Base-by-base conservation (phyloP, 805 yeast species). In the Kodamaea nitidulidarum region DNA sequence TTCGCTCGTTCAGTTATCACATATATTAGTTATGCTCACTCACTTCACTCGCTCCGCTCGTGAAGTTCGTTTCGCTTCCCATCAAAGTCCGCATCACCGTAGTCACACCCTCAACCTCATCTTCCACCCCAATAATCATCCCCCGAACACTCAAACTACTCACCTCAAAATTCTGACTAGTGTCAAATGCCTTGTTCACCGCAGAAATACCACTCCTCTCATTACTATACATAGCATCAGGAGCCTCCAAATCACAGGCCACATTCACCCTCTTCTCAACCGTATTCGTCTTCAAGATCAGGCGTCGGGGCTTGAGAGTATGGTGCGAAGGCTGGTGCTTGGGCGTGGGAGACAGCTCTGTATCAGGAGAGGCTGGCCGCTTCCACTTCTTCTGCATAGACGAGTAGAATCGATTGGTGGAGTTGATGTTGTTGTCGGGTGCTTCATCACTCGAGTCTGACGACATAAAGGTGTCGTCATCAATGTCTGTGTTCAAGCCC, bases 311-410 rank as follows among this genome's bases (percentile, higher is more conserved):
- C 46, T 65, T 60, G 26, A 68, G 49, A 2, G 54, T 59, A 36
- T 63, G 67, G 47, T 68, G 74, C 20, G 66, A 63, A 4, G 74
- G 74, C 40, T 59, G 57, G 41, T 65, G 70, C 37, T 66, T 67
- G 1, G 67, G 71, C 0, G 63, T 58, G 1, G 70, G 70, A 6
- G 67, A 58, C 9, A 27, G 30, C 39, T 36, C 33, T 10, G n/a
- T n/a, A n/a, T n/a, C n/a, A n/a, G n/a, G n/a, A n/a, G n/a, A n/a
- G n/a, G n/a, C n/a, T n/a, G n/a, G n/a, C n/a, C n/a, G n/a, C n/a
- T n/a, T n/a, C n/a, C n/a, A n/a, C n/a, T 46, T 45, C 14, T 39
- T 32, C 12, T 42, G 47, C 12, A 56, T 44, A 15, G 52, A 27
- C 6, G 37, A 26, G 42, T 54, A 55, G 45, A 55, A 56, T 21